These are phyloP conservation scores for Hygrophorus russula DNA, from an alignment of 768 basidiomycete species.

Conservation along the genomic window DNA sequence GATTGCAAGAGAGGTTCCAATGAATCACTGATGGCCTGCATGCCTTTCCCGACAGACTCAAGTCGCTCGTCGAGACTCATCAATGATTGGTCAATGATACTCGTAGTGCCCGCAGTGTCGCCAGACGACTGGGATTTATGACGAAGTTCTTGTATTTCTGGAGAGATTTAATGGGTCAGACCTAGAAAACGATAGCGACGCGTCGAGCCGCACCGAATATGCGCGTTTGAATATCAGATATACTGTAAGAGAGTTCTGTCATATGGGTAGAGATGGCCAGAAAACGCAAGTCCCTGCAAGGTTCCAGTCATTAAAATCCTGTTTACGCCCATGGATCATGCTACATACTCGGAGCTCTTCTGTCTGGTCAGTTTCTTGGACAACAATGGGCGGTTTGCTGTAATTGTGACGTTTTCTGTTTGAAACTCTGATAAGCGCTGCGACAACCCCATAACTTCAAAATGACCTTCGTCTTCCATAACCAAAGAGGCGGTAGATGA, in stretches of 20 bases:
- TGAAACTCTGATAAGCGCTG: not conserved
- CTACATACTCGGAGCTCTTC: slow-evolving; percentile 59
- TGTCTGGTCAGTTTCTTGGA: slow-evolving; percentile 37
- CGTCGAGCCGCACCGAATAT: slow-evolving; percentile 57
- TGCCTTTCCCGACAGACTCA: slow-evolving; percentile 59
- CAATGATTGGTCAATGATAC: slow-evolving; percentile 72
- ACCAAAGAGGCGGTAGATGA: slow-evolving; percentile 47
- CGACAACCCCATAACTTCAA: not conserved
- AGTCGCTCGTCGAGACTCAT: slow-evolving; percentile 72
- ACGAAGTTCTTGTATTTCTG: slow-evolving; percentile 88
- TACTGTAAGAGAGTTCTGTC: slow-evolving; percentile 76
- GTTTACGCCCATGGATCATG: slow-evolving; percentile 8
- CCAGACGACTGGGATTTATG: slow-evolving; percentile 68
- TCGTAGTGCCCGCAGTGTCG: slow-evolving; percentile 47
- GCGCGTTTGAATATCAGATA: slow-evolving; percentile 84
- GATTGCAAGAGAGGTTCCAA: slow-evolving; percentile 47
- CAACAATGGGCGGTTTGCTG: slow-evolving; percentile 24
- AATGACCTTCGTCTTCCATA: slow-evolving; percentile 52
- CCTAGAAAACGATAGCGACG: not conserved
- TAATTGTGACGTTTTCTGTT: slow-evolving; percentile 68
- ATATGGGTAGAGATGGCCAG: slow-evolving; percentile 77
- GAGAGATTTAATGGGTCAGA: slow-evolving; percentile 4
- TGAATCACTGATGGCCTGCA: slow-evolving; percentile 57
- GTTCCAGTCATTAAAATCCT: slow-evolving; percentile 12
- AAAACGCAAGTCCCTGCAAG: slow-evolving; percentile 56